Percentiles rank a stretch among this genome's conserved stretches.
These are phyloP conservation scores for Mycosphaerella sp. DNA, from an alignment of 2,329 filamentous ascomycete species.

Conservation along the genomic window DNA sequence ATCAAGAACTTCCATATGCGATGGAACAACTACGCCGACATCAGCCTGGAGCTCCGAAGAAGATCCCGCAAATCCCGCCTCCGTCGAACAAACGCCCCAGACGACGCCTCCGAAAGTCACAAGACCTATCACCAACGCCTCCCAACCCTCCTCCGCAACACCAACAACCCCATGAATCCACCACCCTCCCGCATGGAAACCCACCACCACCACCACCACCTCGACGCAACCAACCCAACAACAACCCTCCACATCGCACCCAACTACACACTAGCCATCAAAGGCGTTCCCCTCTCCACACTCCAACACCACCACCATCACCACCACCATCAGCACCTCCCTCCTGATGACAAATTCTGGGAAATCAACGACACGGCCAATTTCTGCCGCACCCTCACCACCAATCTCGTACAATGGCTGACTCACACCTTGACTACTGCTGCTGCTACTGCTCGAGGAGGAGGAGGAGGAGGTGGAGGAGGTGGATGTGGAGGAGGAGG, in stretches of 20 bases:
- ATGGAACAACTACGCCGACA: conserved; percentile 19
- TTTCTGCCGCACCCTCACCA: conserved; percentile 13
- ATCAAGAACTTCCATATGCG: conserved; percentile 16
- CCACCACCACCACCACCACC: neutral
- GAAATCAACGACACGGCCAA: conserved; percentile 13
- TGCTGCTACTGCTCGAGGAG: no score
- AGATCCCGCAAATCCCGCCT: neutral
- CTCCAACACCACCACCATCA: neutral
- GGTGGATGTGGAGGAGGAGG: no score
- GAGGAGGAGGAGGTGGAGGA: no score
- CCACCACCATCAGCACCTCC: neutral
- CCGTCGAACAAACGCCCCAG: no score
- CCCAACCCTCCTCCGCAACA: neutral
- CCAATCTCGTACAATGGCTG: neutral
- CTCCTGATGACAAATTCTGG: conserved; percentile 20
- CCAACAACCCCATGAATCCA: no score
- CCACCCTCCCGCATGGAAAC: no score
- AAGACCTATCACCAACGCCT: neutral
- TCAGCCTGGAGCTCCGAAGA: conserved; percentile 16
- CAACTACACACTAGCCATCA: conserved; percentile 6
- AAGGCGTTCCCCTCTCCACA: conserved; percentile 10
- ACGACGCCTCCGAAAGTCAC: neutral
- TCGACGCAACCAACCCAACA: neutral
- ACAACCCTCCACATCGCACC: neutral
- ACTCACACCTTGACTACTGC: conserved; percentile 4